Evolutionary conservation across 192 early-diverging fungal species (phyloP).

Genomic region (Backusella luteola): DNA sequence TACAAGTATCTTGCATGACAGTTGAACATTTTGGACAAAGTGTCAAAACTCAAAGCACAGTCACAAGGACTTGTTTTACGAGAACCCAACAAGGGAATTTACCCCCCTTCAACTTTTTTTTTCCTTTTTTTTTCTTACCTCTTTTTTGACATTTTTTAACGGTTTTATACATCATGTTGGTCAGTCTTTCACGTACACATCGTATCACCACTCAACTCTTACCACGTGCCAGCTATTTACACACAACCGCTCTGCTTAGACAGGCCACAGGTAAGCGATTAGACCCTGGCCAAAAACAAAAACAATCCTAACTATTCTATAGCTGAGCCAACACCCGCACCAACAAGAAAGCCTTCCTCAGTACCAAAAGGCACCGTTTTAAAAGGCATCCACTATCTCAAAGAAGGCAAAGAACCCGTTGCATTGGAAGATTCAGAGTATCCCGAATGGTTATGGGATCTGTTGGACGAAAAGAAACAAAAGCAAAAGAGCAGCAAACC

Average conservation of each 20-base stretch:
- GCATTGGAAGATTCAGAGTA: slow-evolving; percentile 84
- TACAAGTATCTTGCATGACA: neutral
- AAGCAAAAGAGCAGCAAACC: slow-evolving; percentile 48
- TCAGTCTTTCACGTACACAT: neutral
- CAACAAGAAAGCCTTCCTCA: slow-evolving; percentile 43
- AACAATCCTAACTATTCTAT: neutral
- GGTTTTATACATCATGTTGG: slow-evolving; percentile 3
- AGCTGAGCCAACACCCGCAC: neutral
- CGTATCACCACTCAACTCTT: slow-evolving; percentile 2
- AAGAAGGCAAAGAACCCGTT: slow-evolving; percentile 81
- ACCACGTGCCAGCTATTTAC: slow-evolving; percentile 13
- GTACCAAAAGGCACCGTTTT: slow-evolving; percentile 74
- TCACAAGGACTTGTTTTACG: neutral
- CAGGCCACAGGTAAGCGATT: neutral
- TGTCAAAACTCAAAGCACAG: neutral
- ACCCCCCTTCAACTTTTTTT: neutral
- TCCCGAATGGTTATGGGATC: slow-evolving; percentile 92
- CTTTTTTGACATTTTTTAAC: neutral
- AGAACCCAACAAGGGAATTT: neutral
- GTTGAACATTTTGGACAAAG: neutral
- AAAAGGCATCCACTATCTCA: slow-evolving; percentile 85
- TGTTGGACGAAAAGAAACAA: slow-evolving; percentile 59
- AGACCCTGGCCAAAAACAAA: neutral
- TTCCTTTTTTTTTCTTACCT: neutral
- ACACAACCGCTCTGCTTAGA: neutral